Evolutionary conservation across 345 rosid genomes (phyloP), one percentile per base, ranked within the genome.

Genomic region (Hibiscus trionum): DNA sequence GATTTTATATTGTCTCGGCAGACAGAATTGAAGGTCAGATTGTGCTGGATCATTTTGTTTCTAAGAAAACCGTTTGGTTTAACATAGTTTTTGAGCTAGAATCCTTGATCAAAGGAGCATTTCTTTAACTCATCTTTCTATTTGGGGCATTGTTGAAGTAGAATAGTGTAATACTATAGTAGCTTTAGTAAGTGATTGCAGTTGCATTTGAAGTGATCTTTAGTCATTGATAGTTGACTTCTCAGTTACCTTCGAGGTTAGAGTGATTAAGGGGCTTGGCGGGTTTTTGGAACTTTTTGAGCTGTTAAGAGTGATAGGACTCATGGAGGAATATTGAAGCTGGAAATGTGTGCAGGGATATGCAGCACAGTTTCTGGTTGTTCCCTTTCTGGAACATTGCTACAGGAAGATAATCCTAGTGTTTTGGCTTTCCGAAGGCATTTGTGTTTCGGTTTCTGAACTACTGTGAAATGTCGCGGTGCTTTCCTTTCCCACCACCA

Each of bases 401-500:
- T 81, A 56, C 75, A 61, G 80, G 86, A 80, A 72, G 79, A 72
- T 84, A 82, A 79, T 72, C 55, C 79, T 67, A 68, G 75, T 72
- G 39, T 77, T 75, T 79, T 73, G 53, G 65, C 82, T 71, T 78
- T 66, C 49, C 57, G 76, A 69, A 76, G 78, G 66, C 58, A 42
- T 72, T 74, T 10, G 64, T 57, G 42, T 75, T 55, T 67, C 17
- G 62, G 71, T 75, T 68, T 72, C 72, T 55, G 57, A 74, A 78
- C 60, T 78, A 49, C 68, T 72, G 75, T 85, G 91, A 84, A 80
- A 95, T 95, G 99, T 95, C 99, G 87, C 99, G 98, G 80, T 95
- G 99, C 91, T 95, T 95, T 81, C 96, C 98, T 12, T 92, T 95
- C 77, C 97, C 97, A 29, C 99, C 98, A 17, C 94, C 97, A 57